Percentiles rank a stretch among this genome's conserved stretches.
phyloP scores from a whole-genome alignment of 2,329 filamentous ascomycete species.

The Chaetomium strumarium region DNA sequence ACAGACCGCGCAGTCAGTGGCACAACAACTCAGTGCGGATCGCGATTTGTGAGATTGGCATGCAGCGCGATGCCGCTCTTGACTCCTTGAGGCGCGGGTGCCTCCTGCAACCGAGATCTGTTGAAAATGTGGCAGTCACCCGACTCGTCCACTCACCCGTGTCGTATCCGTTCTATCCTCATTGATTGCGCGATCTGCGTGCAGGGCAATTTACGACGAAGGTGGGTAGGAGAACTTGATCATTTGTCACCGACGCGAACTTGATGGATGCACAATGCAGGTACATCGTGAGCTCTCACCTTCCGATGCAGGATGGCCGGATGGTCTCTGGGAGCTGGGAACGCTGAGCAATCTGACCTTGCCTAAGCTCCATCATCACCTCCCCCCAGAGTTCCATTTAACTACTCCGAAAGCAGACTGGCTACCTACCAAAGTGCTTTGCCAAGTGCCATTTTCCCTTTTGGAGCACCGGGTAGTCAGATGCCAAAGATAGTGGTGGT shows the following conservation, averaged over 20 bases:
- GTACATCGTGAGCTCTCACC: slow-evolving; percentile 15
- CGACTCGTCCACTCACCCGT: slow-evolving; percentile 3
- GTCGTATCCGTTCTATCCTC: not conserved
- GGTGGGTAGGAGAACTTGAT: slow-evolving; percentile 3
- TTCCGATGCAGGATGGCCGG: not conserved
- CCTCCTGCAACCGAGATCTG: slow-evolving; percentile 8
- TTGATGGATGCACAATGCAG: slow-evolving; percentile 25
- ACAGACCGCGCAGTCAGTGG: no score
- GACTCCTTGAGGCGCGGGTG: no score
- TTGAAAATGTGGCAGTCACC: not conserved
- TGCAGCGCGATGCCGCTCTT: slow-evolving; percentile 17
- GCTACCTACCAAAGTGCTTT: slow-evolving; percentile 19
- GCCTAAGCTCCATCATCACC: not conserved
- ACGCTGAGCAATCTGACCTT: not conserved
- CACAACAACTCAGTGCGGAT: not conserved
- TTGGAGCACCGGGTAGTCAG: slow-evolving; percentile 18
- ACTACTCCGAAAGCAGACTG: not conserved
- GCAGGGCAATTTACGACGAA: slow-evolving; percentile 6
- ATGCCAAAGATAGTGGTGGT: slow-evolving; percentile 17
- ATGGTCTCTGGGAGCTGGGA: not conserved
- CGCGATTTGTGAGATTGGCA: slow-evolving; percentile 2
- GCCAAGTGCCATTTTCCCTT: slow-evolving; percentile 7
- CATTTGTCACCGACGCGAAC: slow-evolving; percentile 18
- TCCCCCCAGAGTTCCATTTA: not conserved
- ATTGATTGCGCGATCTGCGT: slow-evolving; percentile 5